These are phyloP conservation scores for Gamsiella multidivaricata DNA, from an alignment of 192 early-diverging fungal genomes.

Conservation along the genomic window DNA sequence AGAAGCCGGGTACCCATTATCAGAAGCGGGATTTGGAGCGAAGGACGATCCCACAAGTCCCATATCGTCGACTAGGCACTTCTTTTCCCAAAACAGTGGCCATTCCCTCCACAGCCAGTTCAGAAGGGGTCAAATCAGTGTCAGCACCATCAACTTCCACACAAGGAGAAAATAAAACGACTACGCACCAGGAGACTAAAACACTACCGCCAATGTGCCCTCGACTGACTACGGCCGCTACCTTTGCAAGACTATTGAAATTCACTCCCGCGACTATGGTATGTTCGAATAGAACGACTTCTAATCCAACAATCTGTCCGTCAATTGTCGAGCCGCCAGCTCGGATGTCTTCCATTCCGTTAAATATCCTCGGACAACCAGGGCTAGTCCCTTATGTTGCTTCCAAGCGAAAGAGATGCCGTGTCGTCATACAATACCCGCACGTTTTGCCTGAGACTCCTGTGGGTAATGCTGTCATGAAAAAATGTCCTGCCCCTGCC, in stretches of 20 bases:
- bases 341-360: conserved; percentile 10
- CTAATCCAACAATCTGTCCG: background rate
- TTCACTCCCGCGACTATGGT: no score
- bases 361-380: conserved; percentile 10
- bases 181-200: no score
- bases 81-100: no score
- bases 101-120: no score
- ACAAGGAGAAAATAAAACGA: no score
- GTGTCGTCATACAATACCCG: conserved; percentile 4
- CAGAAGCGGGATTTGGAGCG: background rate
- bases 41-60: background rate
- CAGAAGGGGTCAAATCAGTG: no score
- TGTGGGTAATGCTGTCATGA: conserved; percentile 31
- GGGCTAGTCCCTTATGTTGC: conserved; percentile 40
- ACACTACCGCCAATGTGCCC: no score
- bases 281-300: no score
- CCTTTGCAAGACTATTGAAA: no score
- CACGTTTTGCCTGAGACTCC: conserved; percentile 31
- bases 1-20: background rate
- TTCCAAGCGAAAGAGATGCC: conserved; percentile 32
- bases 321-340: conserved; percentile 5
- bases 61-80: no score
- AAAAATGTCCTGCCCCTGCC: conserved; percentile 5
- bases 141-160: no score
- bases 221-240: no score